Evolutionary conservation across 768 basidiomycete species (phyloP).

Genomic region (Trametes elegans): DNA sequence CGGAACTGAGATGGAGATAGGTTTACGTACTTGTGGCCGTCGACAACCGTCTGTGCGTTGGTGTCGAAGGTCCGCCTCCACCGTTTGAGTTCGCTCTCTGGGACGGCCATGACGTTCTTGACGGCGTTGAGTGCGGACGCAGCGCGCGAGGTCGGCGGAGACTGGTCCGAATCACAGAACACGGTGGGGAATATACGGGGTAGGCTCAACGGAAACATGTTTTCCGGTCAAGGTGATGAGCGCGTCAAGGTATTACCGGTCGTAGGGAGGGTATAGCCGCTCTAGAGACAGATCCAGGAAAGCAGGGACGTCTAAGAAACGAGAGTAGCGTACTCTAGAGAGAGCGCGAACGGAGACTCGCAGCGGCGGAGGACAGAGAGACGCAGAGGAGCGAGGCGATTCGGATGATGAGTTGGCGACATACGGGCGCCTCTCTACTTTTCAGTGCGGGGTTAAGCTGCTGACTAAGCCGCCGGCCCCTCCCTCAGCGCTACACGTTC

Average conservation of each 20-base stretch:
- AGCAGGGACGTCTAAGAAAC: no score
- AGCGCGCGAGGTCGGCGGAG: conserved; percentile 44
- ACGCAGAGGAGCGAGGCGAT: no score
- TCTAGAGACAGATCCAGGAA: conserved; percentile 26
- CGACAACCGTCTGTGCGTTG: conserved; percentile 68
- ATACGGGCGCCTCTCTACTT: conserved; percentile 14
- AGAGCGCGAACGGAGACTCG: neutral
- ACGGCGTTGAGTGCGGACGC: conserved; percentile 55
- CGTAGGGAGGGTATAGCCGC: conserved; percentile 23
- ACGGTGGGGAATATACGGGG: conserved; percentile 46
- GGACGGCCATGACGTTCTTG: conserved; percentile 64
- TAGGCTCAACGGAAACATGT: conserved; percentile 32
- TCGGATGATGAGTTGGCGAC: conserved; percentile 24
- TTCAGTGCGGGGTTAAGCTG: conserved; percentile 26
- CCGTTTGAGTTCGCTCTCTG: conserved; percentile 81
- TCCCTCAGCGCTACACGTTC: conserved; percentile 5
- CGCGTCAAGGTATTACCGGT: conserved; percentile 15
- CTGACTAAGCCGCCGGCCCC: conserved; percentile 24
- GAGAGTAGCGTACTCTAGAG: conserved; percentile 27
- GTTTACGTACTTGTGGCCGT: conserved; percentile 76
- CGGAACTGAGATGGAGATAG: neutral
- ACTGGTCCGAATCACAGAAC: conserved; percentile 48
- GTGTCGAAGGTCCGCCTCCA: conserved; percentile 88
- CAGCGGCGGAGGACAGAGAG: neutral
- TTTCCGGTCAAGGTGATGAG: conserved; percentile 2